These are phyloP conservation scores for Camellia oleifera DNA, from an alignment of 179 eudicot genomes.

Conservation along the genomic window DNA sequence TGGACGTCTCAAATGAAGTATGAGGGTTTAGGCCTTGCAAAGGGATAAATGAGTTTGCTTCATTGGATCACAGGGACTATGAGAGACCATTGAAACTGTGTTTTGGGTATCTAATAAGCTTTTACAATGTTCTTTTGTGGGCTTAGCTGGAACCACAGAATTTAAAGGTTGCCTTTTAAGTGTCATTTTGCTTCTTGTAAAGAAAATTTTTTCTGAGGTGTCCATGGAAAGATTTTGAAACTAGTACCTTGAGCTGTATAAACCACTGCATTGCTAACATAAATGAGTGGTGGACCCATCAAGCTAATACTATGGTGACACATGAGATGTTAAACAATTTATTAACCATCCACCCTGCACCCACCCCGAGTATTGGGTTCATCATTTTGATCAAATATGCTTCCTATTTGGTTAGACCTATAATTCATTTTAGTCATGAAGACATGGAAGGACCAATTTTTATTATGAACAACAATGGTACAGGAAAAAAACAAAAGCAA, in stretches of 20 bases:
- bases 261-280: too few species aligned
- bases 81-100: constrained; percentile 9
- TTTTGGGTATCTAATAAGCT: constrained; percentile 6
- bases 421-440: neutral
- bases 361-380: too few species aligned
- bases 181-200: neutral
- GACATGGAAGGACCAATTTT: neutral
- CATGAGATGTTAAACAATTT: too few species aligned
- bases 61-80: neutral
- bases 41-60: neutral
- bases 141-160: neutral
- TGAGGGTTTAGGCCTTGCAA: neutral
- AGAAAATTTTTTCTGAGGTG: neutral
- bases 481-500: neutral
- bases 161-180: neutral
- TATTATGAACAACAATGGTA: neutral
- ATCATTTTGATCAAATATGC: neutral
- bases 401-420: neutral
- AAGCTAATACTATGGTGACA: too few species aligned
- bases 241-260: neutral
- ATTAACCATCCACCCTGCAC: too few species aligned
- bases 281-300: too few species aligned
- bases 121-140: neutral
- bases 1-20: neutral
- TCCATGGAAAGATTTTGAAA: neutral